A percentile compares a stretch with the other conserved stretches of the same genome.
Conservation (phyloP, 75 land plant genomes). For the Sequoiadendron giganteum region DNA sequence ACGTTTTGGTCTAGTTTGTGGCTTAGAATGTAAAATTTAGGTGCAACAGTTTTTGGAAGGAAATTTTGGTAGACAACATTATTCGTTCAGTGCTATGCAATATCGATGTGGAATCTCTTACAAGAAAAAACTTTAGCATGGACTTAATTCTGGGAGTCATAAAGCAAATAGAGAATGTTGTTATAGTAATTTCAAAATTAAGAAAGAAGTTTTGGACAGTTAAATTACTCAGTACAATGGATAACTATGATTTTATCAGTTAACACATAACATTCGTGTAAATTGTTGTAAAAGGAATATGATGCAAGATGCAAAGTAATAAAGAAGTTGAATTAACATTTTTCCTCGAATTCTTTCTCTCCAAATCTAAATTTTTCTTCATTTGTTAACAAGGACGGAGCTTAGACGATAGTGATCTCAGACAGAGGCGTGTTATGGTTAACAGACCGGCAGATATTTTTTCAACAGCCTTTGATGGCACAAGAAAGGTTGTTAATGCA, state of each 20-base stretch:
- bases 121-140: neutral
- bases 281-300: neutral
- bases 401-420: constrained; percentile 24
- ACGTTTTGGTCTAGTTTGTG: neutral
- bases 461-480: constrained; percentile 83
- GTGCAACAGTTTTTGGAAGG: neutral
- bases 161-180: neutral
- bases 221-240: neutral
- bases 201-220: neutral
- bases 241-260: neutral
- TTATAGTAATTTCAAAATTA: neutral
- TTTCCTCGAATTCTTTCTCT: neutral
- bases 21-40: neutral
- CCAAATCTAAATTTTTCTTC: neutral
- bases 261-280: neutral
- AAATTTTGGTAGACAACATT: neutral
- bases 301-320: constrained; percentile 6
- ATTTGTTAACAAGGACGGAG: constrained; percentile 21
- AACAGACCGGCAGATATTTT: constrained; percentile 34
- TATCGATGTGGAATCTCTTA: neutral
- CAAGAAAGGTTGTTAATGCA: constrained; percentile 85
- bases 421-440: constrained; percentile 26
- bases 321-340: neutral
- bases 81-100: neutral
- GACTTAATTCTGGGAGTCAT: neutral